A percentile compares a stretch with the other conserved stretches of the same genome.
These are phyloP conservation scores for Penicillium fuscoglaucum DNA, from an alignment of 2,329 filamentous ascomycete species.

Conservation along the genomic window DNA sequence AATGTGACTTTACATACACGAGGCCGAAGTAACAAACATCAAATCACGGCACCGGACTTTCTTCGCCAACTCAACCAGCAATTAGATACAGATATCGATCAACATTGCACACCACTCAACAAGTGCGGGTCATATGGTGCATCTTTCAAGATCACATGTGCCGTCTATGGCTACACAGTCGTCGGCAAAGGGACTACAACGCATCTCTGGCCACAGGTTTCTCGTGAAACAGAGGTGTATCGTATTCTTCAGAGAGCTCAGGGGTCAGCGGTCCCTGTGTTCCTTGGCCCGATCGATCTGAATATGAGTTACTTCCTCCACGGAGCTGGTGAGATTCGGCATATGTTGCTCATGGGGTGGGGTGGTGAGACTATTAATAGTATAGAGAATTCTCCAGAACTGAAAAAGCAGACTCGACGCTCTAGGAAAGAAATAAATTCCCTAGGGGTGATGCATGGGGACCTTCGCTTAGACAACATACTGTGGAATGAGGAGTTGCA, in stretches of 20 bases:
- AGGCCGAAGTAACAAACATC: not conserved
- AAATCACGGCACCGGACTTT: not conserved
- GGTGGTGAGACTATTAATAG: too few species aligned
- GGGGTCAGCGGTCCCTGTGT: too few species aligned
- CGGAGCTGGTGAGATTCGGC: too few species aligned
- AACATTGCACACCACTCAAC: not conserved
- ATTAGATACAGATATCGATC: not conserved
- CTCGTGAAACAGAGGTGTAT: not conserved
- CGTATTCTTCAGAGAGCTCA: not conserved
- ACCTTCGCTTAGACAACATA: too few species aligned
- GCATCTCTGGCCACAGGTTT: not conserved
- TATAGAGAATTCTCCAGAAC: too few species aligned
- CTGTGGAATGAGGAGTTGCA: too few species aligned
- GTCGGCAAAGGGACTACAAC: not conserved
- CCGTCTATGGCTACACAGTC: not conserved
- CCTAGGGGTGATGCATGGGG: too few species aligned
- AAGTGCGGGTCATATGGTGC: not conserved
- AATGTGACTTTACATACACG: not conserved
- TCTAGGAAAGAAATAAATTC: too few species aligned
- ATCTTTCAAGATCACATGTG: not conserved
- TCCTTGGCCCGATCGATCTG: too few species aligned
- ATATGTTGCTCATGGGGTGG: too few species aligned
- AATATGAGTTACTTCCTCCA: too few species aligned
- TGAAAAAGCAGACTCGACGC: too few species aligned
- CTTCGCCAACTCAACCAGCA: not conserved